Conservation (phyloP, 495 filamentous ascomycete genomes). For the Podospora anserina region DNA sequence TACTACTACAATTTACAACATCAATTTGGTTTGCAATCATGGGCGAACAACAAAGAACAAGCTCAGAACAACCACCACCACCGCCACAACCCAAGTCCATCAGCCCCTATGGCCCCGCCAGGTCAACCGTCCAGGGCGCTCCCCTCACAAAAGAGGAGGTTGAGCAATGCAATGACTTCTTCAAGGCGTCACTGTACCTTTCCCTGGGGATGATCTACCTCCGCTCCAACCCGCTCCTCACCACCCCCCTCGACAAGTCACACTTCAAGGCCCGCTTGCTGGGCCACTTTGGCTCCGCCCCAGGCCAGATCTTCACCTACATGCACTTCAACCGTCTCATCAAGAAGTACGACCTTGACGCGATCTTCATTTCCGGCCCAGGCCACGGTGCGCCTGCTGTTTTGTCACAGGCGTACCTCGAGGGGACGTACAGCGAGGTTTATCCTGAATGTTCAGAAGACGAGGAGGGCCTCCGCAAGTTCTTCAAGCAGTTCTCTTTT, state of each 20-base stretch:
- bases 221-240: constrained; percentile 62
- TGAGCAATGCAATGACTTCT: constrained; percentile 63
- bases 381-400: constrained; percentile 70
- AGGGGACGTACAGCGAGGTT: constrained; percentile 69
- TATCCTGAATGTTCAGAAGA: constrained; percentile 66
- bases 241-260: constrained; percentile 57
- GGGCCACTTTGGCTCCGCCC: constrained; percentile 71
- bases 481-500: constrained; percentile 78
- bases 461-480: constrained; percentile 59
- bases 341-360: constrained; percentile 69
- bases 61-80: constrained; percentile 17
- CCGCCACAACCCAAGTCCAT: constrained; percentile 45
- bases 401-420: constrained; percentile 68
- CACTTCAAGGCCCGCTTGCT: constrained; percentile 67
- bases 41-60: constrained; percentile 31
- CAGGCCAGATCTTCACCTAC: constrained; percentile 71
- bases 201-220: constrained; percentile 75
- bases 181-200: constrained; percentile 67
- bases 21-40: constrained; percentile 23
- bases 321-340: constrained; percentile 76
- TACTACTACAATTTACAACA: background rate
- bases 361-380: constrained; percentile 67
- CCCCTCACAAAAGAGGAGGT: constrained; percentile 61
- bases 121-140: constrained; percentile 57
- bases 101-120: constrained; percentile 60